Conservation (phyloP, 164 flowering plant species). For the Magnolia kwangsiensis region DNA sequence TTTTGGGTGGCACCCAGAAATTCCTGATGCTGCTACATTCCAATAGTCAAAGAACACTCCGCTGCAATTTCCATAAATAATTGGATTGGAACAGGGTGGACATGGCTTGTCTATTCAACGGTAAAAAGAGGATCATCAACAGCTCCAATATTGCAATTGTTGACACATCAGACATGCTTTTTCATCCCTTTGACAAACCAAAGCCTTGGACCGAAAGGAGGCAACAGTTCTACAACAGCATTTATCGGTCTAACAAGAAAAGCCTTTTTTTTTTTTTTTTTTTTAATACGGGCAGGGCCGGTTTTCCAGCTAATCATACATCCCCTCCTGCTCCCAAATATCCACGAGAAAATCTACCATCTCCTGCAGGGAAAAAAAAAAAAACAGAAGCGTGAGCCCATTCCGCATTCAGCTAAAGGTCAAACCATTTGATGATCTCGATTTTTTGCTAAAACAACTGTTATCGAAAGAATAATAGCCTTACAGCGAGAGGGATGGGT, state of each 20-base stretch:
- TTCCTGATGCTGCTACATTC: no score
- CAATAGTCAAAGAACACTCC: no score
- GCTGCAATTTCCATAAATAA: no score
- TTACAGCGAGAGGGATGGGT: constrained; percentile 76
- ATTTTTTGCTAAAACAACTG: no score
- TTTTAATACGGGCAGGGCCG: background rate
- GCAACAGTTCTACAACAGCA: background rate
- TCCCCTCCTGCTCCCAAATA: constrained; percentile 85
- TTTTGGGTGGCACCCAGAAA: no score
- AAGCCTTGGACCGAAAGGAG: background rate
- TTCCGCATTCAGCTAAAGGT: no score
- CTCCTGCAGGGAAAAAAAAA: constrained; percentile 32
- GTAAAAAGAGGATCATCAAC: background rate
- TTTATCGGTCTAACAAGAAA: background rate
- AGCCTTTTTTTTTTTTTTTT: background rate
- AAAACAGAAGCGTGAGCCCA: background rate
- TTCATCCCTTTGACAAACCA: background rate
- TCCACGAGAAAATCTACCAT: constrained; percentile 90
- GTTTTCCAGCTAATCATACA: constrained; percentile 60
- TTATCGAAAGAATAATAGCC: constrained; percentile 15
- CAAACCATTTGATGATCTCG: background rate
- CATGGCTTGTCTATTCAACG: no score
- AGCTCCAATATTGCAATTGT: background rate
- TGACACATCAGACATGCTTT: background rate
- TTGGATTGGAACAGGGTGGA: no score